Percentiles rank a stretch among this genome's conserved stretches.
phyloP scores from a whole-genome alignment of 768 basidiomycete genomes.

The Russula sp. region DNA sequence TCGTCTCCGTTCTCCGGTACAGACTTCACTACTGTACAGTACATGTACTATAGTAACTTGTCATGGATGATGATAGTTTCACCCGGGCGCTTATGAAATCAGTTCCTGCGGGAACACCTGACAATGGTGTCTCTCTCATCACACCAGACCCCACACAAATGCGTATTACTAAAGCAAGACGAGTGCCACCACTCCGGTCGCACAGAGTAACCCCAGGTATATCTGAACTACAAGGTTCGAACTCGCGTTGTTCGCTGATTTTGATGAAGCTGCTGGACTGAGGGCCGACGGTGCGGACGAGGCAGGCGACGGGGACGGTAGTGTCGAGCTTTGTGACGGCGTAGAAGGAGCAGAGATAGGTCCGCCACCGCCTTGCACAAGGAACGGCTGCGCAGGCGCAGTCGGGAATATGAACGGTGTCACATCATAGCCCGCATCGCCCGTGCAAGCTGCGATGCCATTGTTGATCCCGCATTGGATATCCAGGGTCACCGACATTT shows the following conservation, averaged over 20 bases:
- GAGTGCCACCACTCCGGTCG: not conserved
- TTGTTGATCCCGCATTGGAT: conserved; percentile 4
- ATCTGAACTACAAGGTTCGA: not conserved
- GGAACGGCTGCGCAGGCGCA: not conserved
- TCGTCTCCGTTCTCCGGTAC: no score
- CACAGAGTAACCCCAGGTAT: not conserved
- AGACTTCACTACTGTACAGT: no score
- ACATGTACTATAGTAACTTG: no score
- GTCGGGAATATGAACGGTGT: conserved; percentile 1
- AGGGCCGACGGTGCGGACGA: not conserved
- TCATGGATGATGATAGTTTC: no score
- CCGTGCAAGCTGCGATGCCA: conserved; percentile 7
- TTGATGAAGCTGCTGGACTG: not conserved
- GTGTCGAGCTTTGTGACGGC: not conserved
- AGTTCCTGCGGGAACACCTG: no score
- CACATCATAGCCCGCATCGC: not conserved
- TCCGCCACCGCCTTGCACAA: conserved; percentile 13
- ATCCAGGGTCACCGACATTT: not conserved
- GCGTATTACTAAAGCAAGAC: not conserved
- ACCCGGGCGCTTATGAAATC: no score
- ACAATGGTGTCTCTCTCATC: no score
- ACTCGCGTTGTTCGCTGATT: not conserved
- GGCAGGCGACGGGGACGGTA: not conserved
- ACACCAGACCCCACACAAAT: not conserved
- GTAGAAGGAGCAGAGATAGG: not conserved